Conservation (phyloP, 2,329 filamentous ascomycete genomes). For the Davidsoniella virescens region DNA sequence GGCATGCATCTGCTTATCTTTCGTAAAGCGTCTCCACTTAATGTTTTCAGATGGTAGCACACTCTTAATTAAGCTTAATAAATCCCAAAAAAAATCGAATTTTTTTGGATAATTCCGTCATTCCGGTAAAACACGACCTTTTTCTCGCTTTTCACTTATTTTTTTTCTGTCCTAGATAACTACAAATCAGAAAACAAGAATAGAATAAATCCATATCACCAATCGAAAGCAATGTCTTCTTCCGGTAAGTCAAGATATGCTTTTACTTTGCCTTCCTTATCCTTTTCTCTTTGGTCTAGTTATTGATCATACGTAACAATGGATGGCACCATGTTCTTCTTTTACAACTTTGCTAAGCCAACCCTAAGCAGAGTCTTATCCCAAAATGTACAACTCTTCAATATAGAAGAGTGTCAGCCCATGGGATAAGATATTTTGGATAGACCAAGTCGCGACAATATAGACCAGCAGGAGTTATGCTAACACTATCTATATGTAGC, state of each 20-base stretch:
- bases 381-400: too few relatives aligned
- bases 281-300: not conserved
- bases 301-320: too few relatives aligned
- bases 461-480: not conserved
- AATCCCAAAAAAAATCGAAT: too few relatives aligned
- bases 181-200: not conserved
- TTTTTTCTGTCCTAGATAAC: too few relatives aligned
- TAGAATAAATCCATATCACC: not conserved
- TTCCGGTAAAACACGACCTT: not conserved
- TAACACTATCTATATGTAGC: not conserved
- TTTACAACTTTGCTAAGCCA: too few relatives aligned
- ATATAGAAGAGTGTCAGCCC: too few relatives aligned
- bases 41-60: not conserved
- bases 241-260: too few relatives aligned
- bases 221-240: too few relatives aligned
- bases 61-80: not conserved
- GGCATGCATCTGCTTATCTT: not conserved
- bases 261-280: not conserved
- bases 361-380: too few relatives aligned
- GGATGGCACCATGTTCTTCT: too few relatives aligned
- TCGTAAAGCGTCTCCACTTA: not conserved
- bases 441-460: too few relatives aligned
- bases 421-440: too few relatives aligned
- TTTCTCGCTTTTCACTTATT: not conserved
- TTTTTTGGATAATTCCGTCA: constrained; percentile 3